A percentile compares a stretch with the other conserved stretches of the same genome.
phyloP scores from a whole-genome alignment of 495 filamentous ascomycete genomes.

The Podospora fimiseda region DNA sequence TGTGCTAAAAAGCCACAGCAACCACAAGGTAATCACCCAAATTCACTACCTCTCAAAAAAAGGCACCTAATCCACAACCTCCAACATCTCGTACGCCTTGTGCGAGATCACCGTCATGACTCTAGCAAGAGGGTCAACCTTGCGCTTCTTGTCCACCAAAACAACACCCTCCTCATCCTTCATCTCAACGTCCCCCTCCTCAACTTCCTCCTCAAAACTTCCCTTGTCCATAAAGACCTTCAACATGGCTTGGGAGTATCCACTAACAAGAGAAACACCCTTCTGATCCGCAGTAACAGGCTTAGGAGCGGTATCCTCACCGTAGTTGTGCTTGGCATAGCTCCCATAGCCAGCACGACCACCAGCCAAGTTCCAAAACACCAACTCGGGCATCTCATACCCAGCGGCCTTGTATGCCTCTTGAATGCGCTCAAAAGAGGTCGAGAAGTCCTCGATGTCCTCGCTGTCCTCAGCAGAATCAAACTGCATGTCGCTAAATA shows the following conservation, averaged over 20 bases:
- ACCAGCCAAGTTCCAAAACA: no score
- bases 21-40: no score
- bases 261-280: conserved; percentile 37
- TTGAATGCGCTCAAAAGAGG: no score
- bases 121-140: conserved; percentile 29
- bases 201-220: conserved; percentile 25
- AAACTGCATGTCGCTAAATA: no score
- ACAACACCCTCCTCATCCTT: conserved; percentile 19
- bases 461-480: no score
- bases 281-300: conserved; percentile 30
- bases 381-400: no score
- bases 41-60: no score
- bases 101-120: conserved; percentile 39
- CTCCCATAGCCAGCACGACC: no score
- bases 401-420: no score
- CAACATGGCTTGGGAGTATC: conserved; percentile 43
- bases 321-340: neutral
- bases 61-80: conserved; percentile 35
- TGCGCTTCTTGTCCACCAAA: conserved; percentile 16
- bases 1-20: no score
- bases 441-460: no score
- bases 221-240: conserved; percentile 44
- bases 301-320: conserved; percentile 30
- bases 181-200: neutral
- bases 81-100: conserved; percentile 38